Evolutionary conservation across 768 basidiomycete genomes (phyloP).

Genomic region (Tubosaeta sp.): DNA sequence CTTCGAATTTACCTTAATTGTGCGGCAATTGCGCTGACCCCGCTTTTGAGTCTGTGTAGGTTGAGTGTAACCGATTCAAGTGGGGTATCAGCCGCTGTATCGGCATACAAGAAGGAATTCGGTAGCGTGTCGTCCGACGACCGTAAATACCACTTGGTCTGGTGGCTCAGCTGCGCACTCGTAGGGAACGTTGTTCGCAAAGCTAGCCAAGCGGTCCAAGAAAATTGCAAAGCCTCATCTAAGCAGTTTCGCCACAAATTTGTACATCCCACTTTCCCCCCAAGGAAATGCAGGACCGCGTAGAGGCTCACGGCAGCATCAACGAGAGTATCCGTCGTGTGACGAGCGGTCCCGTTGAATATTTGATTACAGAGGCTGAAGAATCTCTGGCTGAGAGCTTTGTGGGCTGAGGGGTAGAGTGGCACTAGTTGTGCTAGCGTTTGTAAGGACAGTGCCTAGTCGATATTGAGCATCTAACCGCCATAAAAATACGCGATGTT

Average conservation of each 20-base stretch:
- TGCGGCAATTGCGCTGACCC: slow-evolving; percentile 45
- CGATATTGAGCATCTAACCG: slow-evolving; percentile 4
- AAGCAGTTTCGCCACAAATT: slow-evolving; percentile 72
- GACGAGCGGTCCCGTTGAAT: slow-evolving; percentile 48
- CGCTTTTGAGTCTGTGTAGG: slow-evolving; percentile 57
- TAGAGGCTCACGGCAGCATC: slow-evolving; percentile 55
- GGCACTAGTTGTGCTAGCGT: slow-evolving; percentile 55
- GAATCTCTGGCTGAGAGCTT: slow-evolving; percentile 49
- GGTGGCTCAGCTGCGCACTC: slow-evolving; percentile 29
- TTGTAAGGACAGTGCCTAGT: slow-evolving; percentile 42
- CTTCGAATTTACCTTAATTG: slow-evolving; percentile 46
- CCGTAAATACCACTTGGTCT: slow-evolving; percentile 1
- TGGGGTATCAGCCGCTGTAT: slow-evolving; percentile 40
- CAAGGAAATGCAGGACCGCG: slow-evolving; percentile 60
- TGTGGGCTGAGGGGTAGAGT: slow-evolving; percentile 64
- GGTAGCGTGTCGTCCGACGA: slow-evolving; percentile 9
- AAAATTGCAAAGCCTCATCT: slow-evolving; percentile 63
- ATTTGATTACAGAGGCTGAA: slow-evolving; percentile 51
- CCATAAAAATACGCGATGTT: slow-evolving; percentile 2
- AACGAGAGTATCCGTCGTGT: slow-evolving; percentile 36
- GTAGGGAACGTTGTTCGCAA: slow-evolving; percentile 57
- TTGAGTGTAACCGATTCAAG: slow-evolving; percentile 49
- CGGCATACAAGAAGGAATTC: slow-evolving; percentile 8
- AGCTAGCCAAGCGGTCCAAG: slow-evolving; percentile 56
- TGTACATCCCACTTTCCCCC: slow-evolving; percentile 74